phyloP scores from a whole-genome alignment of 2,329 filamentous ascomycete genomes.

The Aspergillus uvarum region DNA sequence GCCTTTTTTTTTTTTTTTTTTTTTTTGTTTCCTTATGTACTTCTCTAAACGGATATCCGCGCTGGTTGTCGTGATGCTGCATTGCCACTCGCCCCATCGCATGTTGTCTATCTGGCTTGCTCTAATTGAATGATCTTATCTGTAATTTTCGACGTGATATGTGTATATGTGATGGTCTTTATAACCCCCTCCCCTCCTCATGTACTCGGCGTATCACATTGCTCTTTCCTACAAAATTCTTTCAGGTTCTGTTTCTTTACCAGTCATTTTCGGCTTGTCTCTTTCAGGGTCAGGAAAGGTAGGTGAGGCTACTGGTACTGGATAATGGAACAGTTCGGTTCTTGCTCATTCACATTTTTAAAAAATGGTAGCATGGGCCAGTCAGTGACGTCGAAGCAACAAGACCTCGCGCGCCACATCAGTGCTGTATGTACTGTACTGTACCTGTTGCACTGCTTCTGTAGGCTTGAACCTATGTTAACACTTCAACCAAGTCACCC shows the following conservation, averaged over 20 bases:
- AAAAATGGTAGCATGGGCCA: too few relatives aligned
- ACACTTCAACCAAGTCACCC: too few relatives aligned
- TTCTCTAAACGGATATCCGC: slow-evolving; percentile 9
- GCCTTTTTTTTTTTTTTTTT: slow-evolving; percentile 4
- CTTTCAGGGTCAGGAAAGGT: neutral
- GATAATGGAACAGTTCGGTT: slow-evolving; percentile 28
- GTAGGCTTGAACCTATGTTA: too few relatives aligned
- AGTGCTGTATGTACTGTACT: too few relatives aligned
- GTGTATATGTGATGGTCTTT: neutral
- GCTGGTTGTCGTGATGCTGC: neutral
- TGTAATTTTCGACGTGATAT: neutral
- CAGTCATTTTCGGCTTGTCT: neutral
- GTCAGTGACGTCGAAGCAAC: too few relatives aligned
- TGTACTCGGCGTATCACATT: neutral
- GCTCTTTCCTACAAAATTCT: neutral
- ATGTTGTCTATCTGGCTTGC: slow-evolving; percentile 4
- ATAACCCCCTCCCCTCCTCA: neutral
- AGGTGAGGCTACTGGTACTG: neutral
- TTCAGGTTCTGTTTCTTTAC: neutral
- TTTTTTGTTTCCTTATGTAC: slow-evolving; percentile 11
- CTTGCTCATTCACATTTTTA: too few relatives aligned
- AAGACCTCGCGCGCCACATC: too few relatives aligned
- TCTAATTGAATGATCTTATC: neutral
- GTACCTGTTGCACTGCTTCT: too few relatives aligned
- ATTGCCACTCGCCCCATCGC: neutral